These are phyloP conservation scores for Mycena crocata DNA, from an alignment of 768 basidiomycete species.

Conservation along the genomic window DNA sequence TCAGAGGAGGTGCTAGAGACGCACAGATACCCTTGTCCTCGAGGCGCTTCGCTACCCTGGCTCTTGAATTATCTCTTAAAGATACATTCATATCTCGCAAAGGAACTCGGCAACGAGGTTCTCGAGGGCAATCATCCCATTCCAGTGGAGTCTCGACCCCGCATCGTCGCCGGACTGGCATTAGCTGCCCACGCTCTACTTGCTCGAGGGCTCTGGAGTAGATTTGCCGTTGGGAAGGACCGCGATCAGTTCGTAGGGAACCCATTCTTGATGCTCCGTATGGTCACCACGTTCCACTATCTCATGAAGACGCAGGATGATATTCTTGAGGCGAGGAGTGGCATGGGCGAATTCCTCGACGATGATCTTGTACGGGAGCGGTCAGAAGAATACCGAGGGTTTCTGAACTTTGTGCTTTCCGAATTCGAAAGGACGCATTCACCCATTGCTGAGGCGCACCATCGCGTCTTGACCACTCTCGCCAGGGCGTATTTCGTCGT, in stretches of 20 bases:
- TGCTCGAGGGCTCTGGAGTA: slow-evolving; percentile 69
- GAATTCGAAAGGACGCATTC: slow-evolving; percentile 56
- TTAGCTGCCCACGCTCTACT: slow-evolving; percentile 57
- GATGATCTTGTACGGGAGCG: slow-evolving; percentile 25
- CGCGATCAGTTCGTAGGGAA: slow-evolving; percentile 55
- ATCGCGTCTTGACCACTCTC: slow-evolving; percentile 66
- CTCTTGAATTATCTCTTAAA: slow-evolving; percentile 62
- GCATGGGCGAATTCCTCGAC: slow-evolving; percentile 8
- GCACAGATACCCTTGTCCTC: slow-evolving; percentile 64
- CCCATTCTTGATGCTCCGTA: slow-evolving; percentile 57
- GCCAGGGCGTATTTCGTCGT: slow-evolving; percentile 73
- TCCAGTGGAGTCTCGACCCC: slow-evolving; percentile 56
- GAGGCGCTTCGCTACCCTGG: slow-evolving; percentile 58
- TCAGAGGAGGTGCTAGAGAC: slow-evolving; percentile 41
- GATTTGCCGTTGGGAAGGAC: slow-evolving; percentile 58
- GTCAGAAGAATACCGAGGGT: slow-evolving; percentile 45
- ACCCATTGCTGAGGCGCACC: slow-evolving; percentile 60
- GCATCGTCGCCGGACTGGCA: slow-evolving; percentile 61
- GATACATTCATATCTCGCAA: slow-evolving; percentile 57
- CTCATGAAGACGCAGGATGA: slow-evolving; percentile 37
- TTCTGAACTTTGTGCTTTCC: slow-evolving; percentile 58
- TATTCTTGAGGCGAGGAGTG: slow-evolving; percentile 19
- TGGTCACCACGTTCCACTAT: slow-evolving; percentile 60
- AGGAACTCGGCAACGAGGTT: slow-evolving; percentile 62
- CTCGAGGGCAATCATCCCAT: slow-evolving; percentile 55